These are phyloP conservation scores for Ganoderma lucidum DNA, from an alignment of 1,284 basidiomycete species.

Conservation along the genomic window DNA sequence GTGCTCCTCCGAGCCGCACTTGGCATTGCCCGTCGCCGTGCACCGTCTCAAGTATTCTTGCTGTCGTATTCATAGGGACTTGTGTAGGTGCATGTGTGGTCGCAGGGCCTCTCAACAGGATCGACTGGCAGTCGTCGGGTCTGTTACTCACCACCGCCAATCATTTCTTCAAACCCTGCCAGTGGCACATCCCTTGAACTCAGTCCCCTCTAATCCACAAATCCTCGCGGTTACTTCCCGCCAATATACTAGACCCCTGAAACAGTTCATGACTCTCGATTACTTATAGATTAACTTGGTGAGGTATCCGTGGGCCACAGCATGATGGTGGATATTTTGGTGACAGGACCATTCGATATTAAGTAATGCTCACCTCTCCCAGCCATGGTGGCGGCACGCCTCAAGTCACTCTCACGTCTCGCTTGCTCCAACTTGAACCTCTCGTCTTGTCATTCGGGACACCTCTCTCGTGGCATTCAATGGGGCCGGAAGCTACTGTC, in stretches of 20 bases:
- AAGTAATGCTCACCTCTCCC: neutral
- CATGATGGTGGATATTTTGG: neutral
- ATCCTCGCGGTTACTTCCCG: neutral
- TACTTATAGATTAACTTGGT: neutral
- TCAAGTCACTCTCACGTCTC: constrained; percentile 1
- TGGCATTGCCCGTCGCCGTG: neutral
- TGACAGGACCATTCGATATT: neutral
- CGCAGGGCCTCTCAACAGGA: neutral
- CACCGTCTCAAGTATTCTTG: neutral
- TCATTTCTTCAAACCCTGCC: neutral
- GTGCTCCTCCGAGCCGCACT: neutral
- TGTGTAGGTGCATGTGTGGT: too few species aligned
- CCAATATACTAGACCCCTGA: neutral
- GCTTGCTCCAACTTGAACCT: neutral
- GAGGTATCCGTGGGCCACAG: neutral
- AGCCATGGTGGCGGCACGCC: neutral
- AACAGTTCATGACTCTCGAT: neutral
- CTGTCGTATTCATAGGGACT: too few species aligned
- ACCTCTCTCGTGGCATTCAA: neutral
- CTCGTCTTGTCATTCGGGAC: neutral
- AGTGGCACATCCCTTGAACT: too few species aligned
- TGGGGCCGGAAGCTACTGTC: neutral
- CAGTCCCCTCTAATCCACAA: neutral
- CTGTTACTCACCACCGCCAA: neutral
- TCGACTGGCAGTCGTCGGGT: too few species aligned